Percentiles rank a stretch among this genome's conserved stretches.
These are phyloP conservation scores for Zygoascus meyerae DNA, from an alignment of 1,139 yeast species.

Conservation along the genomic window DNA sequence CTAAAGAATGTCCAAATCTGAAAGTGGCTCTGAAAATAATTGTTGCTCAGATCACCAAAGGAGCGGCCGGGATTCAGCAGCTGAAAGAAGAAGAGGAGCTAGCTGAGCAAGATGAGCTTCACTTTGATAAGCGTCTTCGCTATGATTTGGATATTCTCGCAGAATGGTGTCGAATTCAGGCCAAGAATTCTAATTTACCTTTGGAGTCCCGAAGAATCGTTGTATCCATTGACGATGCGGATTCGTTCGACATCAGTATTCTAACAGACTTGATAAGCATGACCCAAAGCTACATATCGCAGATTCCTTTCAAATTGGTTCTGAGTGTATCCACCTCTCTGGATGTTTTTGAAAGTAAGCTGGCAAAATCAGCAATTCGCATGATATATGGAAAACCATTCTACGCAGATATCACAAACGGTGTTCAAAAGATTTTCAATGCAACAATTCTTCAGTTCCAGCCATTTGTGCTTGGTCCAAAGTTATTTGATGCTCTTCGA, in stretches of 20 bases:
- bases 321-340: slow-evolving; percentile 52
- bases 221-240: slow-evolving; percentile 59
- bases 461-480: slow-evolving; percentile 28
- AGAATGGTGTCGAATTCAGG: slow-evolving; percentile 40
- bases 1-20: slow-evolving; percentile 33
- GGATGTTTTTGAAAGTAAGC: slow-evolving; percentile 39
- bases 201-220: slow-evolving; percentile 33
- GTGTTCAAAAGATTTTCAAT: slow-evolving; percentile 20
- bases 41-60: slow-evolving; percentile 30
- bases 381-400: slow-evolving; percentile 24
- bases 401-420: slow-evolving; percentile 23
- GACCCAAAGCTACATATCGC: slow-evolving; percentile 37
- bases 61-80: slow-evolving; percentile 14
- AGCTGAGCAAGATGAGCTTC: slow-evolving; percentile 17
- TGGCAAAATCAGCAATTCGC: slow-evolving; percentile 32
- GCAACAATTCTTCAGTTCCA: slow-evolving; percentile 18
- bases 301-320: slow-evolving; percentile 42
- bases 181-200: slow-evolving; percentile 12
- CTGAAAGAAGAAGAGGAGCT: slow-evolving; percentile 17
- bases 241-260: slow-evolving; percentile 49
- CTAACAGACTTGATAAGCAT: slow-evolving; percentile 47
- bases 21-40: slow-evolving; percentile 36
- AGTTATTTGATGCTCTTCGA: slow-evolving; percentile 19
- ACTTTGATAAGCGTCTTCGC: slow-evolving; percentile 37
- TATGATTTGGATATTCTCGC: slow-evolving; percentile 51